phyloP scores from a whole-genome alignment of 169 alveolate species.

The Plasmodium fragile region DNA sequence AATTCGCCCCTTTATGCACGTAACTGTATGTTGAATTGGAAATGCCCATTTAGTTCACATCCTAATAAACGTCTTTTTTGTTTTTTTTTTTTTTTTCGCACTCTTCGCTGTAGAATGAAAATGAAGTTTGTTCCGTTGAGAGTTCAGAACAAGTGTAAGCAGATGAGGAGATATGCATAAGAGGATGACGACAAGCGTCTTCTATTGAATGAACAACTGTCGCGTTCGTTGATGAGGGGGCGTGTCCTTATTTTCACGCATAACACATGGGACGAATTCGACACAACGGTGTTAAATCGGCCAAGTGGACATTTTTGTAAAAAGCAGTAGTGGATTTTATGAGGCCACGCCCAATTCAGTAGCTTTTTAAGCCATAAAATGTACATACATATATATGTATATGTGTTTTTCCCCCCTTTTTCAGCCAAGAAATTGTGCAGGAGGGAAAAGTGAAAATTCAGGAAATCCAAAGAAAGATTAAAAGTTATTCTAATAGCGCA shows the following conservation, averaged over 20 bases:
- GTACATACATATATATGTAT: too few relatives aligned
- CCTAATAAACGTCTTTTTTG: not conserved
- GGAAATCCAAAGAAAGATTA: constrained; percentile 57
- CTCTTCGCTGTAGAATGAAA: constrained; percentile 8
- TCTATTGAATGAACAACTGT: not conserved
- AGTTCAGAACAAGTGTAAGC: constrained; percentile 73
- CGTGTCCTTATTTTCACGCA: not conserved
- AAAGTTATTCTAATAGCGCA: constrained; percentile 15
- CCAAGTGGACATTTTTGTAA: not conserved
- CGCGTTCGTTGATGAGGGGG: not conserved
- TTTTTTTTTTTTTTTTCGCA: constrained; percentile 27
- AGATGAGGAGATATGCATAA: not conserved
- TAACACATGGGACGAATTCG: not conserved
- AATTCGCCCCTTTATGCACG: not conserved
- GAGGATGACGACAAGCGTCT: not conserved
- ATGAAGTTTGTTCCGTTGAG: constrained; percentile 68
- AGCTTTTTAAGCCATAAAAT: not conserved
- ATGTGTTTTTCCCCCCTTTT: not conserved
- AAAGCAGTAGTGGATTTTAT: not conserved
- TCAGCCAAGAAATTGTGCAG: constrained; percentile 64
- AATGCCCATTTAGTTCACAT: not conserved
- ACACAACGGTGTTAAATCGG: not conserved
- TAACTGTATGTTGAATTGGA: constrained; percentile 1
- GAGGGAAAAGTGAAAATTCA: constrained; percentile 65
- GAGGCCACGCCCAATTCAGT: not conserved